These are phyloP conservation scores for Lasiosphaeria hispida DNA, from an alignment of 495 filamentous ascomycete genomes.

Conservation along the genomic window DNA sequence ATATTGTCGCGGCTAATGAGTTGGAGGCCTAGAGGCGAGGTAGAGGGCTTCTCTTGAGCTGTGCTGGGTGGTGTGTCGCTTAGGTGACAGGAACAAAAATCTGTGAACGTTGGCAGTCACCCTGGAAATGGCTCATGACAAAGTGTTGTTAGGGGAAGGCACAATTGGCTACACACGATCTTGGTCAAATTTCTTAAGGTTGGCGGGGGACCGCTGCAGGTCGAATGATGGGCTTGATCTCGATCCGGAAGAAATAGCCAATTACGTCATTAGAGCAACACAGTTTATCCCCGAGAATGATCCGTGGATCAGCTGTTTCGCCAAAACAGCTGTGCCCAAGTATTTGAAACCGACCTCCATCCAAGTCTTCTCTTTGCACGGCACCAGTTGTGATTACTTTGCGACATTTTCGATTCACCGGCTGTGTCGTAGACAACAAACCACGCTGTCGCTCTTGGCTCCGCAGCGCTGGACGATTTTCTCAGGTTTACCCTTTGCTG, in stretches of 20 bases:
- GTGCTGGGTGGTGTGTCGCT: too few relatives aligned
- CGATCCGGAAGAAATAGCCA: not conserved
- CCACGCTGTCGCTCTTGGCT: constrained; percentile 5
- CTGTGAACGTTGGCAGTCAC: not conserved
- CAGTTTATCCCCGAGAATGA: not conserved
- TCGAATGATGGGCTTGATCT: not conserved
- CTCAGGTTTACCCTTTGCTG: not conserved
- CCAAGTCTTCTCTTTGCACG: not conserved
- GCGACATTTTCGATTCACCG: not conserved
- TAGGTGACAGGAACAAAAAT: not conserved
- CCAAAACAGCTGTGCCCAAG: too few relatives aligned
- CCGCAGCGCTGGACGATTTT: constrained; percentile 2
- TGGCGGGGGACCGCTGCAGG: not conserved
- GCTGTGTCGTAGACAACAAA: not conserved
- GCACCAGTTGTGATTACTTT: not conserved
- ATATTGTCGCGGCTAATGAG: too few relatives aligned
- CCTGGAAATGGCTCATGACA: not conserved
- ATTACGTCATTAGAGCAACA: not conserved
- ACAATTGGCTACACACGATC: not conserved
- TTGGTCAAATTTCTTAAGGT: not conserved
- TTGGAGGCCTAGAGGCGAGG: too few relatives aligned
- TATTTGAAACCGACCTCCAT: not conserved
- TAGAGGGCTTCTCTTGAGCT: too few relatives aligned
- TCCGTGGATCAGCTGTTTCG: too few relatives aligned
- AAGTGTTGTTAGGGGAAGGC: not conserved